These are phyloP conservation scores for Hysterangium stoloniferum DNA, from an alignment of 768 basidiomycete genomes.

Conservation along the genomic window DNA sequence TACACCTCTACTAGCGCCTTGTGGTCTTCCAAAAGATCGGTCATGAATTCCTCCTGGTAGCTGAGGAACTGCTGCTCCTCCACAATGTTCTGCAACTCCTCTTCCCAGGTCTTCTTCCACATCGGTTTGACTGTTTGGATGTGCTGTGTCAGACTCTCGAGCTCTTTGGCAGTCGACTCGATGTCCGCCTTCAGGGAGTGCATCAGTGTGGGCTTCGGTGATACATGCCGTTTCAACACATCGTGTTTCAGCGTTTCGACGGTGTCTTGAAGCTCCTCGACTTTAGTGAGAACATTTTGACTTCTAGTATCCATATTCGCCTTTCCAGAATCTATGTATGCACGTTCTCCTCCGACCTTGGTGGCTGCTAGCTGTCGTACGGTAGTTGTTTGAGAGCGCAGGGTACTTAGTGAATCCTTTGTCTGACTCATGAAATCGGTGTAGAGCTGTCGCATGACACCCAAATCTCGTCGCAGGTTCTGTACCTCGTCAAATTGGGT, in stretches of 20 bases:
- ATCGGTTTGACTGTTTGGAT: constrained; percentile 86
- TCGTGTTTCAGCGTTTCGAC: constrained; percentile 88
- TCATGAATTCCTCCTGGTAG: constrained; percentile 87
- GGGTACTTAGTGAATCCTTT: constrained; percentile 69
- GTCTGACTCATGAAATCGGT: constrained; percentile 90
- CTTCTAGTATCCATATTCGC: constrained; percentile 82
- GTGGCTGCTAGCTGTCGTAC: constrained; percentile 82
- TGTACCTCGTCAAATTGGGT: constrained; percentile 94
- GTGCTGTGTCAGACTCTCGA: constrained; percentile 73
- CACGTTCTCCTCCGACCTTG: constrained; percentile 78
- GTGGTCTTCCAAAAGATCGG: constrained; percentile 85
- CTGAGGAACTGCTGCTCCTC: constrained; percentile 93
- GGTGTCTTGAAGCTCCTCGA: constrained; percentile 88
- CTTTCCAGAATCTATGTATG: constrained; percentile 88
- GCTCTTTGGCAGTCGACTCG: constrained; percentile 52
- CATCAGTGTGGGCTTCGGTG: constrained; percentile 69
- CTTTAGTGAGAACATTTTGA: constrained; percentile 83
- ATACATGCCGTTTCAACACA: constrained; percentile 80
- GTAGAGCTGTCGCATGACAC: constrained; percentile 90
- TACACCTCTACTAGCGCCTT: constrained; percentile 84
- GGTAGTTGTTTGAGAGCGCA: constrained; percentile 78
- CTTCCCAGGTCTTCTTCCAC: constrained; percentile 99
- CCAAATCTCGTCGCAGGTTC: constrained; percentile 86
- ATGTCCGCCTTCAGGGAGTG: constrained; percentile 69
- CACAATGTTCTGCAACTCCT: constrained; percentile 92